Conservation (phyloP, 1,284 basidiomycete genomes). For the Ceratobasidium sp. region DNA sequence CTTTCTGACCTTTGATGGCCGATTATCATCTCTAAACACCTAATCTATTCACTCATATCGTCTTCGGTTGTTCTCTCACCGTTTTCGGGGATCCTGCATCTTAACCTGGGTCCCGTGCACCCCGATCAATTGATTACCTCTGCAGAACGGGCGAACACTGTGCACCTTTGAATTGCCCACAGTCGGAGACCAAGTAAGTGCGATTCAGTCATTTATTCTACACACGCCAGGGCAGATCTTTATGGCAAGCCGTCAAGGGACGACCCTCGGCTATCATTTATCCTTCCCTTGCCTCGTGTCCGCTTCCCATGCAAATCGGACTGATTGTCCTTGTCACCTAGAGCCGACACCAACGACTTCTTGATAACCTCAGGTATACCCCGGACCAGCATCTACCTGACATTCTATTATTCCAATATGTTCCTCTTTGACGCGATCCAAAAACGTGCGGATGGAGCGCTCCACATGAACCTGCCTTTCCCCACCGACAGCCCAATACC, state of each 20-base stretch:
- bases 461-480: conserved; percentile 31
- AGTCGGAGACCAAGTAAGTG: conserved; percentile 36
- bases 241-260: neutral
- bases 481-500: conserved; percentile 40
- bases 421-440: conserved; percentile 40
- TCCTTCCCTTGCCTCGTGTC: neutral
- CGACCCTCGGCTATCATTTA: neutral
- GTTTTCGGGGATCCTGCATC: conserved; percentile 1
- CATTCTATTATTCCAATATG: conserved; percentile 36
- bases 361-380: conserved; percentile 12
- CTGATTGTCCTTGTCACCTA: conserved; percentile 17
- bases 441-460: conserved; percentile 22
- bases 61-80: too few species aligned
- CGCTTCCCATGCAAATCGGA: conserved; percentile 2
- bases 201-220: neutral
- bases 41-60: neutral
- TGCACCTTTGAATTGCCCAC: conserved; percentile 16
- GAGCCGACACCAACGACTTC: conserved; percentile 37
- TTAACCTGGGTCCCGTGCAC: neutral
- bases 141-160: conserved; percentile 31
- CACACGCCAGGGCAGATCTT: neutral
- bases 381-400: conserved; percentile 31
- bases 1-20: conserved; percentile 27
- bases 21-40: conserved; percentile 11
- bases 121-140: conserved; percentile 3